phyloP scores from a whole-genome alignment of 306 rosid species.

The Morella rubra region DNA sequence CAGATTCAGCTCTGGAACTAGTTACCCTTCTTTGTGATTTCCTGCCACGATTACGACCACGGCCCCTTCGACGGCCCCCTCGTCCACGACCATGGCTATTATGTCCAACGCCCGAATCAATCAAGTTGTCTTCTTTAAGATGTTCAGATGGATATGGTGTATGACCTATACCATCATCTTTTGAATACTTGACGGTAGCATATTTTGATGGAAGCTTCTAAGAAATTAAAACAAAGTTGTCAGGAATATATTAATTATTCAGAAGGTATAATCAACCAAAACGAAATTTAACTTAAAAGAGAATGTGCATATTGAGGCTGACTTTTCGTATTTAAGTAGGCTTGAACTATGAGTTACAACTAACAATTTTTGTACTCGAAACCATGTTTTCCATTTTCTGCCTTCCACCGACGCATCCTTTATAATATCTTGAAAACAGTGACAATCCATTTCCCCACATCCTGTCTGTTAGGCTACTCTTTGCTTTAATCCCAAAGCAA shows the following conservation, averaged over 20 bases:
- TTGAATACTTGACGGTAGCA: constrained; percentile 32
- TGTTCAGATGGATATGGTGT: constrained; percentile 29
- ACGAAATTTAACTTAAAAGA: neutral
- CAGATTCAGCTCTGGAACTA: constrained; percentile 35
- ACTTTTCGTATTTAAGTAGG: neutral
- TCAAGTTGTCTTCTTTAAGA: constrained; percentile 29
- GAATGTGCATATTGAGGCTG: neutral
- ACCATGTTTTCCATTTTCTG: neutral
- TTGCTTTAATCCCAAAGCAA: neutral
- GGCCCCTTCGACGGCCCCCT: constrained; percentile 31
- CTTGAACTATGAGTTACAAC: neutral
- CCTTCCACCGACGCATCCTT: neutral
- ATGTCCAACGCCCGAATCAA: constrained; percentile 36
- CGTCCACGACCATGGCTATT: constrained; percentile 39
- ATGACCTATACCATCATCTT: constrained; percentile 24
- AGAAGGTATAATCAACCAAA: neutral
- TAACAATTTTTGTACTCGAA: neutral
- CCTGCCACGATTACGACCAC: constrained; percentile 31
- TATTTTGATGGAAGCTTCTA: constrained; percentile 52
- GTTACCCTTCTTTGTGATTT: constrained; percentile 35
- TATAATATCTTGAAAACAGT: neutral
- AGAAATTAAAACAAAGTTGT: constrained; percentile 12
- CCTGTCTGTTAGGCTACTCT: neutral
- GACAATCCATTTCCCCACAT: neutral
- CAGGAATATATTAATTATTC: neutral